Evolutionary conservation across 2,329 filamentous ascomycete species (phyloP), one percentile per base, ranked within the genome.

Genomic region (Coleophoma cylindrospora): DNA sequence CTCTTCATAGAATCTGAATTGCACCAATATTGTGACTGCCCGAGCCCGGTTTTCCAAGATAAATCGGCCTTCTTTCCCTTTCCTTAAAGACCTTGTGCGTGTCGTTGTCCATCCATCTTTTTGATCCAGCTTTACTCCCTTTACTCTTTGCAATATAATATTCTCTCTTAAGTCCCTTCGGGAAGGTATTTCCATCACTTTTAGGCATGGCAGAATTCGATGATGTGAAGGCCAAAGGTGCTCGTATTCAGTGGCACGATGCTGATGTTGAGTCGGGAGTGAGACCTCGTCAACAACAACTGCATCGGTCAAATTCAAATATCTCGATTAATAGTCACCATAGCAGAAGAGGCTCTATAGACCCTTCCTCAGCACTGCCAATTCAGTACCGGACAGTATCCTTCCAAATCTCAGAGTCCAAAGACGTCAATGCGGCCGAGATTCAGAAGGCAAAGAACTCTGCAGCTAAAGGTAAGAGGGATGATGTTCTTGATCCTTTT

Each of bases 381-480:
- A 76, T 79, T 48, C 73, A 78, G 54, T 80, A 80, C 58, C 73
- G 76, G 41, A 79, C 75, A 3, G 65, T 79, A 67, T 79, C 71
- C 70, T 80, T 76, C 54, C 72, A 80, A 46, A 80, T 83, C 57
- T 74, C 76, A 13, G 77, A 81, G 51, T 73, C 74, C 40, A 76
- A 76, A 54, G 72, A 72, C 48, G 71, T 72, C 38, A 68, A 74
- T 50, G 62, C 65, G 2, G 64, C 64, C 1, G 69, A 73, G 38
- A 56, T 68, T 54, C 55, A 68, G 33, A 74, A 72, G 45, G 65
- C 68, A 21, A 73, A 74, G 54, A 69, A 70, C 37, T 63, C 66
- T 19, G 69, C 75, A 3, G 69, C 73, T 2, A 75, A 69, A 60
- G 74, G 73, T 73, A 64, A 50, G 52, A 36, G 40, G 33, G 9